Base-by-base conservation (phyloP, 495 filamentous ascomycete species). In the Cetradonia linearis region DNA sequence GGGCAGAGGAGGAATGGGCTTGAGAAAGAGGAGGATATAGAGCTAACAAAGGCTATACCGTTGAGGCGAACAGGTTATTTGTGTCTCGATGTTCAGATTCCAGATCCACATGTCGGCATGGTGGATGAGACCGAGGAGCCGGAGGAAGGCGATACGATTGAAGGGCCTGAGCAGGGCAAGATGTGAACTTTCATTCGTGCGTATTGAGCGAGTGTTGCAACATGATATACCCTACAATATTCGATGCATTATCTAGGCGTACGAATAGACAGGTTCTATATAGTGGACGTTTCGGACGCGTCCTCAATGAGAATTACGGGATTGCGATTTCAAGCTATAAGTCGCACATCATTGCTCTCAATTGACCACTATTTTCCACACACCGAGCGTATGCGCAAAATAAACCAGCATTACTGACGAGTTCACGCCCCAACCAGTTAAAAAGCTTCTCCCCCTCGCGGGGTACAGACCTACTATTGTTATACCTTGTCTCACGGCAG, bases 11-110 rank as follows among this genome's bases (percentile, higher is more conserved):
- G 77, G 65, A 78, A 76, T 66, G 71, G 76, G 36, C 73, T 73
- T 14, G 74, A 71, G 55, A 71, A 69, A 16, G 81, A 77, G 61
- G 83, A 71, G 70, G 81, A 68, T 62, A 71, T 73, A 53, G 76
- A 79, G 13, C 76, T 82, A 7, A 86, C 89, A 4, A 82, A 77
- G 65, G 86, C 94, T 60, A 81, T 94, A 66, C 79, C 86, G 53
- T 72, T 95, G 60, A 81, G 88, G 65, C 77, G 86, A 66, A 91
- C 91, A 37, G 91, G 87, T 18, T 96, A 95, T 71, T 83, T 95
- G 85, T 89, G 83, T 73, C 76, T 93, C 37, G 88, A 93, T 69
- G 87, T 93, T 48, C 88, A 91, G 72, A 89, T 93, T 47, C 86
- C 87, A 0, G 86, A 91, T 68, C 88, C 88, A 1, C 83, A 89